A percentile compares a stretch with the other conserved stretches of the same genome.
These are phyloP conservation scores for Nitzschia palea DNA, from an alignment of 108 stramenopile genomes.

Conservation along the genomic window DNA sequence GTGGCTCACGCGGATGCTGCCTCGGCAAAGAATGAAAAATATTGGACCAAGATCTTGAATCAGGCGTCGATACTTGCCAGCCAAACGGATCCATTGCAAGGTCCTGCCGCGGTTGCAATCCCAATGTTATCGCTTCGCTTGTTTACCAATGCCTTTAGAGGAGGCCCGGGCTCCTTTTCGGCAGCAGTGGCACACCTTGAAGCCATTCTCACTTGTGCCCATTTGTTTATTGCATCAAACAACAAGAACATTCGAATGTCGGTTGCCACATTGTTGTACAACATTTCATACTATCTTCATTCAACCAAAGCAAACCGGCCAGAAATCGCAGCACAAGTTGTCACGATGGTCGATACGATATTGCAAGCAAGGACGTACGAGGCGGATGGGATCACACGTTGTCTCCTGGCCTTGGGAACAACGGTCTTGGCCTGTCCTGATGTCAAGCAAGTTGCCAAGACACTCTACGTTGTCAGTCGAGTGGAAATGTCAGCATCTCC, in stretches of 20 bases:
- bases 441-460: slow-evolving; percentile 57
- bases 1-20: slow-evolving; percentile 78
- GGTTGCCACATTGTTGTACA: slow-evolving; percentile 74
- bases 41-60: slow-evolving; percentile 52
- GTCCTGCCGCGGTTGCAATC: slow-evolving; percentile 73
- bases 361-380: slow-evolving; percentile 61
- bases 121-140: slow-evolving; percentile 82
- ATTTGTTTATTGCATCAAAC: slow-evolving; percentile 39
- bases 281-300: slow-evolving; percentile 61
- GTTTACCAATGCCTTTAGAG: slow-evolving; percentile 75
- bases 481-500: slow-evolving; percentile 65
- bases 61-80: slow-evolving; percentile 21
- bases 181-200: slow-evolving; percentile 42
- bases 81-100: slow-evolving; percentile 25
- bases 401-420: slow-evolving; percentile 74
- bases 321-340: slow-evolving; percentile 37
- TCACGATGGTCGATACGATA: slow-evolving; percentile 46
- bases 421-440: slow-evolving; percentile 46
- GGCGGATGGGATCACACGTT: slow-evolving; percentile 58
- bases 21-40: slow-evolving; percentile 23
- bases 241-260: slow-evolving; percentile 86
- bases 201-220: slow-evolving; percentile 54
- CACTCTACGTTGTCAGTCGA: slow-evolving; percentile 53
- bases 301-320: neutral
- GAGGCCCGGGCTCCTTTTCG: slow-evolving; percentile 63